Base-by-base conservation (phyloP, 1,284 basidiomycete species). In the Irpex sp. region DNA sequence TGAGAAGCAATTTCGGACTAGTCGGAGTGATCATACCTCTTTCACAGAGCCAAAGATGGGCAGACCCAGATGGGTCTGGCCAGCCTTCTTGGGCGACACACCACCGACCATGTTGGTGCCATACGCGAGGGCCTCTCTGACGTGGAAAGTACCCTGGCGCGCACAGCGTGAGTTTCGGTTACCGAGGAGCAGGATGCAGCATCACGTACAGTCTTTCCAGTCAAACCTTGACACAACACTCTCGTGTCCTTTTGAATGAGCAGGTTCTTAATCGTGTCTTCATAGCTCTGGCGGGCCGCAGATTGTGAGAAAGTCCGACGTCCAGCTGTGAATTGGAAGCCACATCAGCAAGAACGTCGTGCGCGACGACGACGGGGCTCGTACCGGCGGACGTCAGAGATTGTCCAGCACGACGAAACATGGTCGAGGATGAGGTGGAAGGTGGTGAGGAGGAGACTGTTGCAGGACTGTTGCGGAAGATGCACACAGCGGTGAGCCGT, bases 81-180 rank as follows among this genome's bases (percentile, higher is more conserved):
- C 97, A 60, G 96, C 97, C 80, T 98, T 99, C 82, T 94, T 97
- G 59, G 97, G 97, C 47, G 94, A 96, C 62, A 97, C 96, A 73
- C 97, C 97, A 64, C 97, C 97, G 65, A 99, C 94, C 88, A 99
- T 95, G 65, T 92, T 93, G 65, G 97, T 99, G 38, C 96, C 96
- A 76, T 95, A 99, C 59, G 88, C 93, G 68, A 99, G 80, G 57
- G 97, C 96, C 79, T 98, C 96, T 75, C 87, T 91, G 68, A 89
- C 89, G 84, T 99, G 97, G 87, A 99, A 99, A 70, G 97, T 98
- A 71, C 91, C 97, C 96, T 98, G 17, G 49, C 17, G 49, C 49
- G 69, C 34, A 31, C 15, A n/a, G 19, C 48, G 55, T 47, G 34
- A 9, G 21, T 58, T 58, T 31, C n/a, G 34, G 54, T 26, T 6